These are phyloP conservation scores for Pseudoneurospora amorphoporcata DNA, from an alignment of 495 filamentous ascomycete species.

Conservation along the genomic window DNA sequence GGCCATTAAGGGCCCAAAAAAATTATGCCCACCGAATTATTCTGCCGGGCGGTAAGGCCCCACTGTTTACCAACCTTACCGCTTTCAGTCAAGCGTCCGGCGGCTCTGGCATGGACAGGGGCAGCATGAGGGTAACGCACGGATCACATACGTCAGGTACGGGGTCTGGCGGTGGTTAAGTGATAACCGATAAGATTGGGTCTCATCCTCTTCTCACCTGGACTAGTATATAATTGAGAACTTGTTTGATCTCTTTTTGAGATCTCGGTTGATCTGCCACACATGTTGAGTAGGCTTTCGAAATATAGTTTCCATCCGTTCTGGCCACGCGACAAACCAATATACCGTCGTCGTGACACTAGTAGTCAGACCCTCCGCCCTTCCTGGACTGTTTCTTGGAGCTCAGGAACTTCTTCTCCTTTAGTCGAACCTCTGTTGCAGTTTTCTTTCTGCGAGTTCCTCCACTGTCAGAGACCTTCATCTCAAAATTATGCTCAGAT, in stretches of 20 bases:
- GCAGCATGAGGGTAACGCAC: background rate
- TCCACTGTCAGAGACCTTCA: background rate
- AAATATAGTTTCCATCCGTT: no score
- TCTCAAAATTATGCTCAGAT: background rate
- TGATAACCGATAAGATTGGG: background rate
- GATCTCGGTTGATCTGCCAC: background rate
- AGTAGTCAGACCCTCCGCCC: constrained; percentile 19
- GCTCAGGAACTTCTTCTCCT: constrained; percentile 65
- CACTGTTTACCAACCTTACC: background rate
- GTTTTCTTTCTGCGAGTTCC: constrained; percentile 48
- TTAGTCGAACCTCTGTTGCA: constrained; percentile 60
- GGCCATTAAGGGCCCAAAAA: background rate
- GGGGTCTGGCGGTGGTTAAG: background rate
- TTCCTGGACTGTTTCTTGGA: constrained; percentile 68
- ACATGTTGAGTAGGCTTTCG: no score
- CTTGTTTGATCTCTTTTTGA: background rate
- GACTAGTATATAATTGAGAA: no score
- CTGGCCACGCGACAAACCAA: no score
- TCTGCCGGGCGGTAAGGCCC: background rate
- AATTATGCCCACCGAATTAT: background rate
- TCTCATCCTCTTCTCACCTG: background rate
- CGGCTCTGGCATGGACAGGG: background rate
- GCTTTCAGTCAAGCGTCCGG: background rate
- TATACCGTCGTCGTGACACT: background rate
- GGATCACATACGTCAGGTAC: background rate